Percentiles rank a stretch among this genome's conserved stretches.
These are phyloP conservation scores for Colletotrichum higginsianum DNA, from an alignment of 2,329 filamentous ascomycete species.

Conservation along the genomic window DNA sequence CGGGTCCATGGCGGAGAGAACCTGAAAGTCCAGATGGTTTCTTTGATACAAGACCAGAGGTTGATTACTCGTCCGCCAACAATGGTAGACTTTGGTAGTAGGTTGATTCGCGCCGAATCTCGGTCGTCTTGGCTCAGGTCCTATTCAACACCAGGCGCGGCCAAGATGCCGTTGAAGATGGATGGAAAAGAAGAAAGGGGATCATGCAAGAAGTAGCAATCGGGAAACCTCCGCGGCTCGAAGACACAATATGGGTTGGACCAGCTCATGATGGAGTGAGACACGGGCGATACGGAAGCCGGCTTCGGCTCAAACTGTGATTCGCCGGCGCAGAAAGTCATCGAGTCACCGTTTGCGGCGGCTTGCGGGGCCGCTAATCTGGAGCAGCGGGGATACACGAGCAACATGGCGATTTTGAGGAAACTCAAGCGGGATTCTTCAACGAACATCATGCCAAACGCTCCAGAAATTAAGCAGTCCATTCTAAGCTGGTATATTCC, in stretches of 20 bases:
- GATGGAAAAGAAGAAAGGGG: neutral
- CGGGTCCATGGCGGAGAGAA: constrained; percentile 54
- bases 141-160: neutral
- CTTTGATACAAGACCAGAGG: neutral
- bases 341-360: constrained; percentile 39
- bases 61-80: neutral
- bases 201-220: neutral
- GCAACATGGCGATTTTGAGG: too few species aligned
- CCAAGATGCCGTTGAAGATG: neutral
- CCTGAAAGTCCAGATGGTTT: too few species aligned
- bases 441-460: neutral
- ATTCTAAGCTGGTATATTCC: neutral
- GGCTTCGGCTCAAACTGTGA: constrained; percentile 25
- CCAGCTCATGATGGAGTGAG: constrained; percentile 6
- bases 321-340: constrained; percentile 38
- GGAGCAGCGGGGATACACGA: too few species aligned
- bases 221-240: too few species aligned
- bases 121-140: neutral
- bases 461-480: neutral
- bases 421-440: neutral
- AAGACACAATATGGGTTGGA: neutral
- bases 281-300: constrained; percentile 7
- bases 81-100: neutral
- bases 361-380: constrained; percentile 7
- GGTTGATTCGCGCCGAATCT: neutral